Evolutionary conservation across 108 stramenopile species (phyloP).

Genomic region (Nitzschia sp.): DNA sequence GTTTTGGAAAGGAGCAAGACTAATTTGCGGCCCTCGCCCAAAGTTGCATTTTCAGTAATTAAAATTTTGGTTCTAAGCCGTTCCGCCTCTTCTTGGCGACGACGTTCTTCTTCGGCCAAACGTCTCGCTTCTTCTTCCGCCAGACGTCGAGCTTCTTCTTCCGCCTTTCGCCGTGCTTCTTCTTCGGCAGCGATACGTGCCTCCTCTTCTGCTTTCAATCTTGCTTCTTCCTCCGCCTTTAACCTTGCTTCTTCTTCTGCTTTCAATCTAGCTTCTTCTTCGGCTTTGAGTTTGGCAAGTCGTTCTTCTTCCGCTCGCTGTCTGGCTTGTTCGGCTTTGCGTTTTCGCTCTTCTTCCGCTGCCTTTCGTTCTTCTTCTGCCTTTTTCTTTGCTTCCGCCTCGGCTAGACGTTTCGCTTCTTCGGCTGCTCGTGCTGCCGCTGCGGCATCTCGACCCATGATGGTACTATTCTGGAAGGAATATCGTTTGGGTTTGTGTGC

Average conservation of each 20-base stretch:
- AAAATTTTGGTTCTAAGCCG: background rate
- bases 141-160: background rate
- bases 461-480: slow-evolving; percentile 16
- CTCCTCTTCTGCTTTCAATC: background rate
- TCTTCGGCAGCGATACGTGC: background rate
- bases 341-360: background rate
- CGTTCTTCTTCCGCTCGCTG: background rate
- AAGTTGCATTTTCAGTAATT: background rate
- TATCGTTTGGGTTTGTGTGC: slow-evolving; percentile 23
- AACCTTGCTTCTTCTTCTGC: background rate
- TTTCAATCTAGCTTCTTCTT: background rate
- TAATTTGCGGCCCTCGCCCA: background rate
- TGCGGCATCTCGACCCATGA: background rate
- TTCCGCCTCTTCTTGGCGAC: background rate
- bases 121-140: background rate
- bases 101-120: background rate
- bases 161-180: background rate
- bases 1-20: slow-evolving; percentile 5
- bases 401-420: background rate
- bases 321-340: no score
- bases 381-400: slow-evolving; percentile 1
- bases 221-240: background rate
- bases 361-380: slow-evolving; percentile 7
- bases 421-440: background rate
- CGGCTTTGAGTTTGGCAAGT: background rate